phyloP scores from a whole-genome alignment of 2,329 filamentous ascomycete species.

The Pseudocercospora macadamiae region DNA sequence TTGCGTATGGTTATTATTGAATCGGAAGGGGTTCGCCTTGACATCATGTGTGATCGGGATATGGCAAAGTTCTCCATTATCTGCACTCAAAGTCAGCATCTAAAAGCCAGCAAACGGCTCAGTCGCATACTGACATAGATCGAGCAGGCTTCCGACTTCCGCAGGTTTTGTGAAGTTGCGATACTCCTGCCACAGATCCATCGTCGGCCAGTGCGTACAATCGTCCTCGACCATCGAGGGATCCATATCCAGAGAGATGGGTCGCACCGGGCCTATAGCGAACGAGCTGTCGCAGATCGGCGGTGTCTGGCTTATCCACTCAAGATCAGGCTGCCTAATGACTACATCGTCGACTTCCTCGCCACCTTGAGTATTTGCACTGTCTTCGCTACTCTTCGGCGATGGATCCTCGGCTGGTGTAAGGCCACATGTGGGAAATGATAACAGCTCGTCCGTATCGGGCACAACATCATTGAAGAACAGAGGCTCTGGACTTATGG shows the following conservation, averaged over 20 bases:
- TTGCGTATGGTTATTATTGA: not conserved
- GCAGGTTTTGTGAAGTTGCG: constrained; percentile 2
- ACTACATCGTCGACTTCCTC: not conserved
- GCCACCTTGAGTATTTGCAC: not conserved
- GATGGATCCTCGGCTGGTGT: not conserved
- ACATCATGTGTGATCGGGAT: constrained; percentile 9
- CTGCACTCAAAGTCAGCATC: not conserved
- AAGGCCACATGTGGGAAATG: not conserved
- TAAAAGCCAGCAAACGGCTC: not conserved
- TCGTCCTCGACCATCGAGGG: not conserved
- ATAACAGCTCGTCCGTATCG: not conserved
- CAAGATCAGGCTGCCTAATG: not conserved
- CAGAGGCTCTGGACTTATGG: not conserved
- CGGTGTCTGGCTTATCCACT: not conserved
- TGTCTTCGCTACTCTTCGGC: not conserved
- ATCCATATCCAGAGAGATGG: not conserved
- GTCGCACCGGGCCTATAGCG: not conserved
- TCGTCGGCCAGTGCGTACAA: not conserved
- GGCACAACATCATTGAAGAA: not conserved
- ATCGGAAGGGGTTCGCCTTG: constrained; percentile 10
- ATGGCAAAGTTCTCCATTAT: constrained; percentile 3
- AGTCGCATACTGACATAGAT: not conserved
- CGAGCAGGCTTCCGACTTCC: not conserved
- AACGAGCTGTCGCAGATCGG: constrained; percentile 2
- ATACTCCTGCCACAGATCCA: constrained; percentile 4